phyloP scores from a whole-genome alignment of 495 filamentous ascomycete genomes.

The Terfezia boudieri region DNA sequence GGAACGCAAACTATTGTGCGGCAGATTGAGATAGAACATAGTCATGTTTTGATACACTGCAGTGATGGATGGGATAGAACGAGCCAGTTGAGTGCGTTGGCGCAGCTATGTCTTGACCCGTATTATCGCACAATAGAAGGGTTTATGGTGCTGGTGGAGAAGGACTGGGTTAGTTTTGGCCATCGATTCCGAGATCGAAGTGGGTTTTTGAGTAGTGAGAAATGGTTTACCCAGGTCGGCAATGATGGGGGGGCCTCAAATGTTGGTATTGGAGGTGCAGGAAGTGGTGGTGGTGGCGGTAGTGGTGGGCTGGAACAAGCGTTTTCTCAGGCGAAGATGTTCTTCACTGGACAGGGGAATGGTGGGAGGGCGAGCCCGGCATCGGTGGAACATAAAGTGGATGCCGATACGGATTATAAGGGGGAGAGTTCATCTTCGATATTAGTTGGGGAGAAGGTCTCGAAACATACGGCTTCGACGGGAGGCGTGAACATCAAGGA shows the following conservation, averaged over 20 bases:
- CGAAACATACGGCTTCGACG: not conserved
- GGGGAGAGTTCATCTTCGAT: not conserved
- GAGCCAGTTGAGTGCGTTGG: slow-evolving; percentile 80
- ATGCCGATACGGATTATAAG: not conserved
- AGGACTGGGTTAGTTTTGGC: slow-evolving; percentile 94
- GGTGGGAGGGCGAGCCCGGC: slow-evolving; percentile 25
- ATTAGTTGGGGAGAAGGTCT: not conserved
- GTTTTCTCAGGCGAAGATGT: slow-evolving; percentile 64
- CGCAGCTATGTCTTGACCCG: slow-evolving; percentile 83
- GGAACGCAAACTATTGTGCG: slow-evolving; percentile 66
- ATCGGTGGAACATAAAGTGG: slow-evolving; percentile 28
- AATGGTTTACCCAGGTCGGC: slow-evolving; percentile 52
- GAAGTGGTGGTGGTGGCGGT: slow-evolving; percentile 26
- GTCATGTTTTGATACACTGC: slow-evolving; percentile 89
- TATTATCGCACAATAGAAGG: slow-evolving; percentile 91
- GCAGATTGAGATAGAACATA: slow-evolving; percentile 76
- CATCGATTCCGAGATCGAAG: slow-evolving; percentile 89
- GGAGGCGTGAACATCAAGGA: slow-evolving; percentile 33
- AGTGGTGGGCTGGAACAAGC: slow-evolving; percentile 65
- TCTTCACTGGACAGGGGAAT: slow-evolving; percentile 36
- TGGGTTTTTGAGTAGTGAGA: slow-evolving; percentile 68
- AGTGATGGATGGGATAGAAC: slow-evolving; percentile 98
- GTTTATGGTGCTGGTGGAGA: slow-evolving; percentile 87
- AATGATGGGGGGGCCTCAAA: slow-evolving; percentile 7
- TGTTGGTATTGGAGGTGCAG: slow-evolving; percentile 14